Base-by-base conservation (phyloP, 176 grass and related monocot genomes). In the Raddia guianensis region DNA sequence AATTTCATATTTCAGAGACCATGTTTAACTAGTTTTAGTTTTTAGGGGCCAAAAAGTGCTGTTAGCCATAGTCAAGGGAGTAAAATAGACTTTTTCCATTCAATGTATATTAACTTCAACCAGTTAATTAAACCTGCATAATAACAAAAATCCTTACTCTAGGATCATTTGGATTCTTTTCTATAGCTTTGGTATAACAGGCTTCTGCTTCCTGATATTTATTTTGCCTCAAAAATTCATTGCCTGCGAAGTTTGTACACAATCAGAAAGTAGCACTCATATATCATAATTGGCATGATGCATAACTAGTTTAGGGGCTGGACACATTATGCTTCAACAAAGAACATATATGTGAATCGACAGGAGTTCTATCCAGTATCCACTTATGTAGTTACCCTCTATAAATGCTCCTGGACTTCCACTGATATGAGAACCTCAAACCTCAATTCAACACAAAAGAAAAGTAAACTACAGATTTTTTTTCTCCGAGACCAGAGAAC, bases 191-290 rank as follows among this genome's bases (percentile, higher is more conserved):
- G 35, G 90, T 89, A 63, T 92, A 92, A 54, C 84, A 72, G 19
- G 77, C 71, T 66, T 57, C 80, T 51, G 90, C 90, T 74, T 89
- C 90, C 51, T 85, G 76, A 21, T 89, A 92, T 42, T 74, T 89
- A 35, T 89, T 81, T 70, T 83, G 70, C 63, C 86, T 79, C 43
- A 89, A 92, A 15, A 72, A 70, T 42, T 86, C 86, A 53, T 89
- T 92, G 32, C 90, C 86, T 92, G 79, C 33, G 83, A 40, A 0
- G 8, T 16, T 14, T 68, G 35, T 12, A n/a, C 51, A 85, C 33
- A 54, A 3, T 63, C 52, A 70, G 53, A 12, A 12, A 79, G 12
- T 33, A 45, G 50, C 11, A 88, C 52, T 8, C 54, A 10, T 13
- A 62, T 12, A 79, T 35, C 11, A 33, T 9, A 32, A 83, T 19